Conservation (phyloP, 2,329 filamentous ascomycete genomes). For the Alternaria infectoria region DNA sequence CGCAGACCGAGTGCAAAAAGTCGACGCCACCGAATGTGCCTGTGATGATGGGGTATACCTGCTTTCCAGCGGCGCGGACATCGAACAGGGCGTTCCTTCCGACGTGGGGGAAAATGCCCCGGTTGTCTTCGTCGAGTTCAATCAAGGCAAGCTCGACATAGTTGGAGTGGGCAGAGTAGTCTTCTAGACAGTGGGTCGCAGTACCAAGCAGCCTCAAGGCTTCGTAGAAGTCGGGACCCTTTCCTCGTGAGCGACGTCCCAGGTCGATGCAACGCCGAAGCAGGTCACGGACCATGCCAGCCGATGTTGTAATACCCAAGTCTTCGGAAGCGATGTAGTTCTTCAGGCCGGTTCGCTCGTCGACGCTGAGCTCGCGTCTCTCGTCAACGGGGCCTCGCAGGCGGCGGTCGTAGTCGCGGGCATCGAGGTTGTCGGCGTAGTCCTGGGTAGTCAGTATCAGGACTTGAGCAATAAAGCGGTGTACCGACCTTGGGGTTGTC, state of each 20-base stretch:
- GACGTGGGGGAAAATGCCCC: slow-evolving; percentile 83
- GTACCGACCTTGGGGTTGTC: slow-evolving; percentile 67
- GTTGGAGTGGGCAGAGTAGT: slow-evolving; percentile 93
- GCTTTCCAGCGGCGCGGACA: slow-evolving; percentile 67
- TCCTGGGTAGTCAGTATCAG: slow-evolving; percentile 51
- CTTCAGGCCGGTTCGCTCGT: slow-evolving; percentile 72
- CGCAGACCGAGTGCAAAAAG: slow-evolving; percentile 86
- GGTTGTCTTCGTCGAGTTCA: slow-evolving; percentile 73
- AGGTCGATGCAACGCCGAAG: slow-evolving; percentile 78
- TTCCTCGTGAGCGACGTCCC: slow-evolving; percentile 74
- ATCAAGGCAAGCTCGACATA: slow-evolving; percentile 88
- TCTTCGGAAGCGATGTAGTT: slow-evolving; percentile 93
- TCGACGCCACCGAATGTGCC: slow-evolving; percentile 95
- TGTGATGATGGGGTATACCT: slow-evolving; percentile 83
- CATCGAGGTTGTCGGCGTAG: slow-evolving; percentile 88
- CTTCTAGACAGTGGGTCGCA: slow-evolving; percentile 84
- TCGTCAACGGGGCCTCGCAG: slow-evolving; percentile 85
- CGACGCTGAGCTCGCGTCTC: slow-evolving; percentile 76
- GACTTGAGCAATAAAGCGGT: too few relatives aligned
- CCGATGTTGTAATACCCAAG: slow-evolving; percentile 79
- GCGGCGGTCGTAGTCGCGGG: slow-evolving; percentile 78
- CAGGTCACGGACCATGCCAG: slow-evolving; percentile 75
- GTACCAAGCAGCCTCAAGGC: slow-evolving; percentile 86
- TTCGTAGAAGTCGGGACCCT: slow-evolving; percentile 83
- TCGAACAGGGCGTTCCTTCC: slow-evolving; percentile 74